Base-by-base conservation (phyloP, 2,329 filamentous ascomycete genomes). In the Aphanocladium album region DNA sequence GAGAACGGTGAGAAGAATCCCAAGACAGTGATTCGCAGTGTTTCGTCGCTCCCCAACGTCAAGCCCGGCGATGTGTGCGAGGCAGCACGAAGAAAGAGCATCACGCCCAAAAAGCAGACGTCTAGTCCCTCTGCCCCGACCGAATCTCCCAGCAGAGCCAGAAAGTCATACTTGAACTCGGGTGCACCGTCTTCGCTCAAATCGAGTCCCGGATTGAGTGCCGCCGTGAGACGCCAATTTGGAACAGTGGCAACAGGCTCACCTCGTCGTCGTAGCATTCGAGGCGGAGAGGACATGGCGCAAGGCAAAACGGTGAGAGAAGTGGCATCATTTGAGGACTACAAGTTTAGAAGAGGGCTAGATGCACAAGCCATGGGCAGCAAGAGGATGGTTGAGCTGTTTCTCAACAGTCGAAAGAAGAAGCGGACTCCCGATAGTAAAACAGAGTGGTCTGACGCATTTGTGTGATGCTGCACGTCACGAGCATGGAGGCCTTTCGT, bases 331-430 rank as follows among this genome's bases (percentile, higher is more conserved):
- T 39, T 8, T 61, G 55, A 30, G 62, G 66, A 21, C 61, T 46
- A 30, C 61, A 21, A 47, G 62, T 11, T 50, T 35, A 57, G 62
- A 1, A 59, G 57, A 21, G 64, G 68, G 7, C 61, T 64, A 60
- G 71, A 74, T 43, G 68, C 70, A 0, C 75, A 78, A 61, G 69
- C 68, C 0, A 68, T 76, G 62, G 78, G 78, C 2, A 80, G 80
- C 65, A 78, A 78, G 68, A 73, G 73, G 46, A 83, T 84, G 78
- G 81, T 84, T 8, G 81, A 84, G 57, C 62, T 79, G 53, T 84
- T 84, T 66, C 70, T 84, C 30, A 82, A 73, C 62, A 81, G 76
- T 51, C 74, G 81, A 19, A 74, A 77, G 17, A 77, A 69, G 62
- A 69, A 3, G 70, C 57, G 39, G n/a, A 30, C 19, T 21, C 66